Evolutionary conservation across 2,329 filamentous ascomycete genomes (phyloP).

Genomic region (Scytalidium sp.): DNA sequence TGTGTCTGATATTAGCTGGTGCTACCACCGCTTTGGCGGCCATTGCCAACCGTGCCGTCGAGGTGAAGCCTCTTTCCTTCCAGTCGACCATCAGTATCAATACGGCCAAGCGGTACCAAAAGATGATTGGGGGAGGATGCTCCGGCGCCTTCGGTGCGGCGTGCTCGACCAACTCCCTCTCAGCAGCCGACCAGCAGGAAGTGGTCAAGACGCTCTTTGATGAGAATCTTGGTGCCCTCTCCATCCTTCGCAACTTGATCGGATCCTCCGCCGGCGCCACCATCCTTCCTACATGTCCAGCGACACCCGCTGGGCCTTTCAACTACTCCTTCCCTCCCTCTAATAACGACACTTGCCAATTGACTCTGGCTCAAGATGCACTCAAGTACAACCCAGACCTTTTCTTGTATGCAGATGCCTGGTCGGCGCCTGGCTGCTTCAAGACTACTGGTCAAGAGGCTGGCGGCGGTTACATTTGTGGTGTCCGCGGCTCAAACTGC

Average conservation of each 20-base stretch:
- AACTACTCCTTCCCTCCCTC: neutral
- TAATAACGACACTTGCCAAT: neutral
- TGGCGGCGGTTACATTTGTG: neutral
- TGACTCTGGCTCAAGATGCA: neutral
- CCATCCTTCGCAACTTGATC: neutral
- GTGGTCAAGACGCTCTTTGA: neutral
- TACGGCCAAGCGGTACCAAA: neutral
- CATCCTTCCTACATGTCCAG: neutral
- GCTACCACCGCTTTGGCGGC: neutral
- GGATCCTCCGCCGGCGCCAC: neutral
- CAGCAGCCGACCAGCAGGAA: neutral
- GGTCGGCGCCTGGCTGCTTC: neutral
- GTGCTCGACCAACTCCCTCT: neutral
- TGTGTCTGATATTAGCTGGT: neutral
- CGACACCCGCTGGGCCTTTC: neutral
- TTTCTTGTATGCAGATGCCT: neutral
- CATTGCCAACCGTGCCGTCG: neutral
- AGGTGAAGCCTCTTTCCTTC: neutral
- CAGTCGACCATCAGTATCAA: neutral
- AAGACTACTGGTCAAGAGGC: neutral
- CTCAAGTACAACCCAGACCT: neutral
- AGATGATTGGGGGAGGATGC: neutral
- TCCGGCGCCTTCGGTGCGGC: neutral
- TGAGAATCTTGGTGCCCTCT: neutral
- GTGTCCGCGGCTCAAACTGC: neutral